These are phyloP conservation scores for Diophrys appendiculata DNA, from an alignment of 73 alveolate species.

Conservation along the genomic window DNA sequence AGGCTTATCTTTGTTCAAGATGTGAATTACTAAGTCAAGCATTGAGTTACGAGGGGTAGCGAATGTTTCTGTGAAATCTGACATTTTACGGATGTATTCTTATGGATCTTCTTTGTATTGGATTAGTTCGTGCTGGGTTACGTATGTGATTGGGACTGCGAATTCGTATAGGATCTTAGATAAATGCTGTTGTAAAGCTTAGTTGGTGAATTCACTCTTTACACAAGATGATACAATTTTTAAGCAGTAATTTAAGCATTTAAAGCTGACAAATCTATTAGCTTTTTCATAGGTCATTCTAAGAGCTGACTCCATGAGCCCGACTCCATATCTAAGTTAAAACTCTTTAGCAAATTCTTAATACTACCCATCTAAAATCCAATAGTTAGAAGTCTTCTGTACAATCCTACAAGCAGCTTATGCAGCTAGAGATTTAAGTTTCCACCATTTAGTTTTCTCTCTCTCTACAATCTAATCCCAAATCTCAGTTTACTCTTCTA, in stretches of 20 bases:
- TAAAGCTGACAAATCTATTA: constrained; percentile 47
- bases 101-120: constrained; percentile 66
- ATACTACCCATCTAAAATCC: constrained; percentile 42
- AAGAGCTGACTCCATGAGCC: constrained; percentile 48
- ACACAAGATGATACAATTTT: constrained; percentile 45
- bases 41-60: constrained; percentile 46
- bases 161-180: constrained; percentile 63
- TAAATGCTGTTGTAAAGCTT: constrained; percentile 45
- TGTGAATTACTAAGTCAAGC: constrained; percentile 31
- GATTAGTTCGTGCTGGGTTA: constrained; percentile 54
- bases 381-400: constrained; percentile 49
- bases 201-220: constrained; percentile 34
- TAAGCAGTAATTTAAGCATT: constrained; percentile 48
- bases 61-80: constrained; percentile 60
- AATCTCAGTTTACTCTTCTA: constrained; percentile 42
- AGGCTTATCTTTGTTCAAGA: constrained; percentile 13
- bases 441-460: constrained; percentile 63
- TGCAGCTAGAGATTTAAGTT: constrained; percentile 55
- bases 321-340: constrained; percentile 32
- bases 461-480: constrained; percentile 46
- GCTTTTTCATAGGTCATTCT: constrained; percentile 29
- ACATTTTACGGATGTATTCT: constrained; percentile 68
- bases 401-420: constrained; percentile 51
- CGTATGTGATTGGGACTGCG: constrained; percentile 54
- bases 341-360: constrained; percentile 44